Conservation (phyloP, 139 green algal genomes). For the Chlorella sp. region DNA sequence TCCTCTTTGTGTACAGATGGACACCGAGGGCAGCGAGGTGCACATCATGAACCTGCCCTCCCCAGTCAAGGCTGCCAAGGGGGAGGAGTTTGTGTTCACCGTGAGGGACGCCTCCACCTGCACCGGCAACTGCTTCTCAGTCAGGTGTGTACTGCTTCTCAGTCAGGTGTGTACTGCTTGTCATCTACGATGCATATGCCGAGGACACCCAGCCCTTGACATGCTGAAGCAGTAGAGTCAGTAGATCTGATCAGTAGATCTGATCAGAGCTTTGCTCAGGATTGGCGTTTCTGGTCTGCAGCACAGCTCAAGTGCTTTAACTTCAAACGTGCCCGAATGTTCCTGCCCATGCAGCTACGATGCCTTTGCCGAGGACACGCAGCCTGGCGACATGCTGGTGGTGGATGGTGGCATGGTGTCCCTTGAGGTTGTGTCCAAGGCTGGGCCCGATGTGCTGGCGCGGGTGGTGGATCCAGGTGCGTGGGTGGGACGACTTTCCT, state of each 20-base stretch:
- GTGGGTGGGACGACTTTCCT: neutral
- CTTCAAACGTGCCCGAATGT: neutral
- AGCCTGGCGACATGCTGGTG: conserved; percentile 80
- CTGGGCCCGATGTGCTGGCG: conserved; percentile 75
- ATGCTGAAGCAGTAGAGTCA: too few species aligned
- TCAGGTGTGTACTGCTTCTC: conserved; percentile 54
- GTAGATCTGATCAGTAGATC: too few species aligned
- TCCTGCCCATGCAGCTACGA: conserved; percentile 76
- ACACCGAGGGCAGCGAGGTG: conserved; percentile 89
- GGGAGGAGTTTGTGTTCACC: conserved; percentile 69
- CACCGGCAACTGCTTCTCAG: conserved; percentile 45
- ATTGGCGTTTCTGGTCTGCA: too few species aligned
- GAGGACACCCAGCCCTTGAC: too few species aligned
- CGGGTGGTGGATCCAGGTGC: conserved; percentile 68
- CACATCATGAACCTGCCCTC: conserved; percentile 70
- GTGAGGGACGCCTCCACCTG: conserved; percentile 58
- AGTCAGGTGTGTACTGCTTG: conserved; percentile 57
- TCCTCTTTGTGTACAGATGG: conserved; percentile 54
- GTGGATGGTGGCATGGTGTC: conserved; percentile 93
- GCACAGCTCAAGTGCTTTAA: too few species aligned
- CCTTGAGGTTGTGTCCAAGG: conserved; percentile 75
- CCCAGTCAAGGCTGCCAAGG: conserved; percentile 68
- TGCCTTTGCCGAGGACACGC: conserved; percentile 78
- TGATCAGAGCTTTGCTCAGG: too few species aligned
- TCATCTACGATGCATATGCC: too few species aligned